Evolutionary conservation across 805 yeast genomes (phyloP).

Genomic region (Sugiyamaella americana): DNA sequence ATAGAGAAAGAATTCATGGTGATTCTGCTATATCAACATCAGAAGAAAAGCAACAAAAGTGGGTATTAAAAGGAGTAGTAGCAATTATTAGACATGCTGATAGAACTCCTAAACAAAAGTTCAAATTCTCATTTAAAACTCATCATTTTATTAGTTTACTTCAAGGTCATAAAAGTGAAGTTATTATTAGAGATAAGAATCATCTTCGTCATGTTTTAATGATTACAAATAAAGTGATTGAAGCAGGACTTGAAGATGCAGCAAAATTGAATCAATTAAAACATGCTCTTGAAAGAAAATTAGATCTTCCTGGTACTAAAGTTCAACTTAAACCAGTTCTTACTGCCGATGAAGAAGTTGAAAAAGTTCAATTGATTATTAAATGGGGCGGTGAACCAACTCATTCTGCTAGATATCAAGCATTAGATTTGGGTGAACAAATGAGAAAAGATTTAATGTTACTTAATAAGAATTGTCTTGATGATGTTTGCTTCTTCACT

Average conservation of each 20-base stretch:
- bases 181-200: slow-evolving; percentile 82
- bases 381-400: slow-evolving; percentile 99
- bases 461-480: slow-evolving; percentile 74
- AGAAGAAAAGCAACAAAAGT: slow-evolving; percentile 73
- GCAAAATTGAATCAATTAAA: slow-evolving; percentile 70
- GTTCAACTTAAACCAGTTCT: slow-evolving; percentile 85
- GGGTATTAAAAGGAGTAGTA: slow-evolving; percentile 94
- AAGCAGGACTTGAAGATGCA: slow-evolving; percentile 71
- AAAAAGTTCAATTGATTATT: slow-evolving; percentile 89
- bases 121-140: slow-evolving; percentile 88
- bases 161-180: slow-evolving; percentile 94
- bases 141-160: slow-evolving; percentile 78
- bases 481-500: slow-evolving; percentile 80
- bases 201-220: slow-evolving; percentile 81
- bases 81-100: slow-evolving; percentile 95
- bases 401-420: slow-evolving; percentile 92
- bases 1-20: slow-evolving; percentile 31
- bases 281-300: slow-evolving; percentile 80
- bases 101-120: slow-evolving; percentile 96
- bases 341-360: slow-evolving; percentile 47
- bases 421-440: slow-evolving; percentile 92
- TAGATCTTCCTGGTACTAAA: slow-evolving; percentile 91
- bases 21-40: slow-evolving; percentile 36
- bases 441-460: slow-evolving; percentile 85
- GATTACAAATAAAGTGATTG: slow-evolving; percentile 67